These are phyloP conservation scores for Larix sibirica DNA, from an alignment of 83 land plant genomes.

Conservation along the genomic window DNA sequence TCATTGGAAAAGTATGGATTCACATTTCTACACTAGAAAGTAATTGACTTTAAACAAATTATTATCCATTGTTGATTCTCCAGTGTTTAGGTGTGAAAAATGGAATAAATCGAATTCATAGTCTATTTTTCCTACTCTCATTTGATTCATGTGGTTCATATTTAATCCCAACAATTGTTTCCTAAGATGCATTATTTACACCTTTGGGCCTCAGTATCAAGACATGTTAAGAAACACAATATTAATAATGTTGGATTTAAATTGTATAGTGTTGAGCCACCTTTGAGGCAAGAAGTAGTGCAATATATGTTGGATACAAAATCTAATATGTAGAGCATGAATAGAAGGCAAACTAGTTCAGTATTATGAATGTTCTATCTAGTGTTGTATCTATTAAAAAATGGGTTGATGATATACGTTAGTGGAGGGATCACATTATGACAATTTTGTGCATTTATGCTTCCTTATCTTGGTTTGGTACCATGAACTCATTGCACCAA, in stretches of 20 bases:
- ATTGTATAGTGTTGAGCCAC: conserved; percentile 83
- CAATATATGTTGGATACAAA: conserved; percentile 84
- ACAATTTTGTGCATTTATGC: conserved; percentile 70
- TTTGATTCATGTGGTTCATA: conserved; percentile 48
- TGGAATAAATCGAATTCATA: conserved; percentile 84
- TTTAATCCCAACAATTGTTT: conserved; percentile 64
- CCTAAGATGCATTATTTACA: conserved; percentile 81
- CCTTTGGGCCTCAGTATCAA: conserved; percentile 54
- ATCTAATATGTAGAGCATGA: conserved; percentile 82
- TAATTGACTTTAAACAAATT: conserved; percentile 54
- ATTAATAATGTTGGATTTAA: conserved; percentile 55
- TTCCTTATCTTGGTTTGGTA: conserved; percentile 62
- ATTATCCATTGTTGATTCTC: conserved; percentile 63
- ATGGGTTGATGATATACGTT: conserved; percentile 73
- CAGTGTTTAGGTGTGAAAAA: conserved; percentile 51
- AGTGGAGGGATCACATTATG: conserved; percentile 73
- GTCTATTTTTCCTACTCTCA: conserved; percentile 57
- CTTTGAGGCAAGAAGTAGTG: conserved; percentile 90
- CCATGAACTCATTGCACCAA: conserved; percentile 76
- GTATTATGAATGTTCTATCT: conserved; percentile 58
- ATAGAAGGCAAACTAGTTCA: conserved; percentile 88
- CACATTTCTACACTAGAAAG: conserved; percentile 68
- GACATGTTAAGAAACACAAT: conserved; percentile 47
- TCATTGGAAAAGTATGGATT: conserved; percentile 72
- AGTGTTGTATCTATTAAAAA: conserved; percentile 41